A percentile compares a stretch with the other conserved stretches of the same genome.
phyloP scores from a whole-genome alignment of 2,329 filamentous ascomycete genomes.

The Septoria linicola region DNA sequence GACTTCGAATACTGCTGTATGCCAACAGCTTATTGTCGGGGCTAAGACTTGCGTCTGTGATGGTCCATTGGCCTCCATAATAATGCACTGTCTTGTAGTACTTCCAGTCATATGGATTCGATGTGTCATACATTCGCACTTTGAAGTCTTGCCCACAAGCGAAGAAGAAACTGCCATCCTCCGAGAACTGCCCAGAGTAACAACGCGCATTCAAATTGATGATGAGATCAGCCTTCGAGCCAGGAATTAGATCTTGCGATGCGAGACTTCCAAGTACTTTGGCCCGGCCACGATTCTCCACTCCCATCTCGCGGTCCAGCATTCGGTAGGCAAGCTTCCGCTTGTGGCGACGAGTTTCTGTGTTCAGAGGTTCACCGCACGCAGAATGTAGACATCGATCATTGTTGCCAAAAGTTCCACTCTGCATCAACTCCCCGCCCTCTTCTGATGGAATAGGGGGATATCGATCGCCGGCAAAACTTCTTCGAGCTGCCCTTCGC shows the following conservation, averaged over 20 bases:
- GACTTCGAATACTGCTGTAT: slow-evolving; percentile 82
- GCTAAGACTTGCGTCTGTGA: slow-evolving; percentile 88
- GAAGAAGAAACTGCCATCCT: slow-evolving; percentile 97
- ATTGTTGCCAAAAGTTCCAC: slow-evolving; percentile 74
- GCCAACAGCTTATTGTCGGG: slow-evolving; percentile 90
- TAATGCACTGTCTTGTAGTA: slow-evolving; percentile 96
- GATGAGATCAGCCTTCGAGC: slow-evolving; percentile 75
- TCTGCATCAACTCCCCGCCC: slow-evolving; percentile 76
- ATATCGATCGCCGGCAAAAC: slow-evolving; percentile 55
- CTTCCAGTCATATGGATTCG: slow-evolving; percentile 90
- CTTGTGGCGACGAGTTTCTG: slow-evolving; percentile 54
- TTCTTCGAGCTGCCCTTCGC: slow-evolving; percentile 50
- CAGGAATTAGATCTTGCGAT: slow-evolving; percentile 70
- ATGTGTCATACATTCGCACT: slow-evolving; percentile 96
- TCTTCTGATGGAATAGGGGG: slow-evolving; percentile 81
- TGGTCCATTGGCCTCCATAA: slow-evolving; percentile 88
- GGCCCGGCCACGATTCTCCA: slow-evolving; percentile 58
- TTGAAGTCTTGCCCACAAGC: slow-evolving; percentile 88
- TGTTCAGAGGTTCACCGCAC: slow-evolving; percentile 39
- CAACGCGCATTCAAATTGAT: slow-evolving; percentile 83
- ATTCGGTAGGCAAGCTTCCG: slow-evolving; percentile 65
- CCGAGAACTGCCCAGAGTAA: slow-evolving; percentile 94
- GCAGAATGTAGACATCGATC: slow-evolving; percentile 52
- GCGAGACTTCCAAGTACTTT: slow-evolving; percentile 66
- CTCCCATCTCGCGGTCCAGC: slow-evolving; percentile 77